Evolutionary conservation across 2,329 filamentous ascomycete genomes (phyloP).

Genomic region (Tolypocladium pustulatum): DNA sequence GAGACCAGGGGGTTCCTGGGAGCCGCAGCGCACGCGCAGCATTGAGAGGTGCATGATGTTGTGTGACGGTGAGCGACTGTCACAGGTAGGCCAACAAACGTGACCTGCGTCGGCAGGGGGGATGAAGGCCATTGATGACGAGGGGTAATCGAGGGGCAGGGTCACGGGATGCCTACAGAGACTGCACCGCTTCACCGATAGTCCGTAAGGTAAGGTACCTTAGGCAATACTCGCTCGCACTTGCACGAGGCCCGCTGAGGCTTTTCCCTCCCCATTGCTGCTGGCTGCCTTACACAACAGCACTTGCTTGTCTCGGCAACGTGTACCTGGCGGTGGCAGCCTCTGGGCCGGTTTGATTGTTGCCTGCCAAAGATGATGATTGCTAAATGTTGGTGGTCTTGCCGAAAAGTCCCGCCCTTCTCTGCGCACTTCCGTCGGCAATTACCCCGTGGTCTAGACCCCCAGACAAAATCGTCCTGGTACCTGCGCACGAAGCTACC

Average conservation of each 20-base stretch:
- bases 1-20: background rate
- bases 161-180: background rate
- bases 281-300: background rate
- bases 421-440: background rate
- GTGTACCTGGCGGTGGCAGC: background rate
- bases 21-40: background rate
- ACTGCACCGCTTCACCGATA: background rate
- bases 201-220: background rate
- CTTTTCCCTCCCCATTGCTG: background rate
- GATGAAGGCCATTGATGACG: background rate
- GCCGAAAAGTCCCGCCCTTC: too few species aligned
- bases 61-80: background rate
- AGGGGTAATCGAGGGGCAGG: background rate
- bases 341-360: background rate
- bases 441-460: too few species aligned
- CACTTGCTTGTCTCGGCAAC: background rate
- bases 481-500: background rate
- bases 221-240: background rate
- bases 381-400: background rate
- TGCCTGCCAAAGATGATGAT: too few species aligned
- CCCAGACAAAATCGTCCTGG: background rate
- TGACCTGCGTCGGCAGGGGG: background rate
- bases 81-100: background rate
- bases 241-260: background rate
- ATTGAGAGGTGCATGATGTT: background rate